Conservation (phyloP, 306 rosid genomes). For the Castanopsis chinensis region DNA sequence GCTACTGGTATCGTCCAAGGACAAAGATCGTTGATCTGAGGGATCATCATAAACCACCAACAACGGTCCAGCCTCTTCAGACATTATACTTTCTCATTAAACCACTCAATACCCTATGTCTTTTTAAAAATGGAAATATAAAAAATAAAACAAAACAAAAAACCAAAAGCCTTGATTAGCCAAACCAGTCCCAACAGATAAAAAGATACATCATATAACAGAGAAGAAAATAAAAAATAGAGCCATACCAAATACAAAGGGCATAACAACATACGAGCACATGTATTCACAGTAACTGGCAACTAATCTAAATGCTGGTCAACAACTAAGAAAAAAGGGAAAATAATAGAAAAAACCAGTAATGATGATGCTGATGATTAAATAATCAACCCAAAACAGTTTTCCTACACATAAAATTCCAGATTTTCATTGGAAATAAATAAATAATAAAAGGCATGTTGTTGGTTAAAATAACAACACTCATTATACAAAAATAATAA, state of each 20-base stretch:
- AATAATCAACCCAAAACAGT: background rate
- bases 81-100: slow-evolving; percentile 45
- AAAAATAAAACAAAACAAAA: background rate
- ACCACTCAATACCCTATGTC: slow-evolving; percentile 9
- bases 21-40: slow-evolving; percentile 76
- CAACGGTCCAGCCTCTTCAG: slow-evolving; percentile 75
- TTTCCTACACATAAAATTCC: too few species aligned
- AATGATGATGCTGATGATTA: background rate
- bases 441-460: too few species aligned
- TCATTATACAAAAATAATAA: too few species aligned
- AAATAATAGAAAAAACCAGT: background rate
- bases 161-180: slow-evolving; percentile 6
- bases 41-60: slow-evolving; percentile 80
- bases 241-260: background rate
- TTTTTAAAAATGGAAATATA: background rate
- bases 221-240: background rate
- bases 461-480: too few species aligned
- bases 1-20: slow-evolving; percentile 82
- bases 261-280: background rate
- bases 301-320: background rate
- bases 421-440: too few species aligned
- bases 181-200: background rate
- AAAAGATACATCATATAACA: background rate
- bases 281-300: background rate
- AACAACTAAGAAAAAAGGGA: background rate